These are phyloP conservation scores for Verbena officinalis DNA, from an alignment of 257 asterid species.

Conservation along the genomic window DNA sequence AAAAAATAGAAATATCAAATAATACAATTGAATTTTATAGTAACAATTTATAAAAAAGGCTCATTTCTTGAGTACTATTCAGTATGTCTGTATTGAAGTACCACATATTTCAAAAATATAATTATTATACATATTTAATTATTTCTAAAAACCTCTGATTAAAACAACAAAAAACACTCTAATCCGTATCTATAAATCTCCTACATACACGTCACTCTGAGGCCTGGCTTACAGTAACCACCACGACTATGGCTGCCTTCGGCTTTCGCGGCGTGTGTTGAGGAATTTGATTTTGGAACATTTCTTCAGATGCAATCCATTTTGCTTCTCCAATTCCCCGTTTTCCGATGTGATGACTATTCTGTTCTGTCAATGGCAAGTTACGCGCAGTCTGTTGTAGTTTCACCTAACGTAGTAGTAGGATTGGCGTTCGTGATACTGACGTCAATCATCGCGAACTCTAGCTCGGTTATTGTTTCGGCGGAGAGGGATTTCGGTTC, in stretches of 20 bases:
- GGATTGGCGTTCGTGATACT: background rate
- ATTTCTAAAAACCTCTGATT: too few relatives aligned
- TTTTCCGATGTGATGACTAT: background rate
- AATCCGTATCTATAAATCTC: too few relatives aligned
- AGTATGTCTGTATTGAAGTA: too few relatives aligned
- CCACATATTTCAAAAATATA: too few relatives aligned
- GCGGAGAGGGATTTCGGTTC: background rate
- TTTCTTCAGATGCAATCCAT: background rate
- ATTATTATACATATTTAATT: too few relatives aligned
- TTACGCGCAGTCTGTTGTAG: background rate
- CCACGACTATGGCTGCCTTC: background rate
- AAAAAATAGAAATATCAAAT: too few relatives aligned
- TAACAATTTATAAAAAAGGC: too few relatives aligned
- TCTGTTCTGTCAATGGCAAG: background rate
- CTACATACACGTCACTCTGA: too few relatives aligned
- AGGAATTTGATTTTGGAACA: background rate
- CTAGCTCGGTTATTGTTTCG: background rate
- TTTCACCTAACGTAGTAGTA: background rate
- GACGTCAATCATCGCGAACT: background rate
- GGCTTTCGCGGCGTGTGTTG: background rate
- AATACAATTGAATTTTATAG: too few relatives aligned
- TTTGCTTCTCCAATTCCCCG: background rate
- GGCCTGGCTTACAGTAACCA: background rate
- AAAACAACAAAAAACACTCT: too few relatives aligned
- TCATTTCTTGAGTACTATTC: too few relatives aligned